Conservation (phyloP, 2,329 filamentous ascomycete genomes). For the Hymenoscyphus salicellus region DNA sequence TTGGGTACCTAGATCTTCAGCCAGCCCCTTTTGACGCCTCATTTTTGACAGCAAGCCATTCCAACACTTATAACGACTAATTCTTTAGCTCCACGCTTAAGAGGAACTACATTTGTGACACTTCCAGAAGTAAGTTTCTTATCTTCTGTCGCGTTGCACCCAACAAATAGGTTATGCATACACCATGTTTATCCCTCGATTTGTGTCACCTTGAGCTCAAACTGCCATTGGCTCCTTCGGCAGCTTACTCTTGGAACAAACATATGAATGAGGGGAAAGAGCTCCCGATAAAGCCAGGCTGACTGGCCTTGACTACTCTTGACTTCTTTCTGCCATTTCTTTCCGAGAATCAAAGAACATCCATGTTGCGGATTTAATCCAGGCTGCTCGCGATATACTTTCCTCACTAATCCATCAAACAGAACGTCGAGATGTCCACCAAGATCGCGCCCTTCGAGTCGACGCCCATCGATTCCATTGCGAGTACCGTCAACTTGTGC, state of each 20-base stretch:
- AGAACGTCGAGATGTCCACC: constrained; percentile 19
- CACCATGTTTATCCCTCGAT: not conserved
- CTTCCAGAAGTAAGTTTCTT: not conserved
- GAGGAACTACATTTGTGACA: not conserved
- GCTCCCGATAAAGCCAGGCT: not conserved
- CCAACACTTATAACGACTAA: not conserved
- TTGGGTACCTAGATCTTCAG: not conserved
- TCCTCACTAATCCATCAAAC: not conserved
- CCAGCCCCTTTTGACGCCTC: not conserved
- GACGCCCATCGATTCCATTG: constrained; percentile 66
- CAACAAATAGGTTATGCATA: not conserved
- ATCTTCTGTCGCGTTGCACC: not conserved
- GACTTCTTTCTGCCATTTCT: not conserved
- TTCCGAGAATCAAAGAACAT: not conserved
- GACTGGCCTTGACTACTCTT: not conserved
- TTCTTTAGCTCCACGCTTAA: not conserved
- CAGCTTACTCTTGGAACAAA: not conserved
- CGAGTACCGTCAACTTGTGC: constrained; percentile 55
- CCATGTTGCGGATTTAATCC: not conserved
- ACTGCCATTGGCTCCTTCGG: not conserved
- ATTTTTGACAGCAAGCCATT: not conserved
- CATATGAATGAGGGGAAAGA: not conserved
- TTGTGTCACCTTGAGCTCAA: not conserved
- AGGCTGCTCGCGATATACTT: not conserved
- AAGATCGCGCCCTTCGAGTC: constrained; percentile 47